phyloP scores from a whole-genome alignment of 1,284 basidiomycete genomes.

The Sparassis latifolia region DNA sequence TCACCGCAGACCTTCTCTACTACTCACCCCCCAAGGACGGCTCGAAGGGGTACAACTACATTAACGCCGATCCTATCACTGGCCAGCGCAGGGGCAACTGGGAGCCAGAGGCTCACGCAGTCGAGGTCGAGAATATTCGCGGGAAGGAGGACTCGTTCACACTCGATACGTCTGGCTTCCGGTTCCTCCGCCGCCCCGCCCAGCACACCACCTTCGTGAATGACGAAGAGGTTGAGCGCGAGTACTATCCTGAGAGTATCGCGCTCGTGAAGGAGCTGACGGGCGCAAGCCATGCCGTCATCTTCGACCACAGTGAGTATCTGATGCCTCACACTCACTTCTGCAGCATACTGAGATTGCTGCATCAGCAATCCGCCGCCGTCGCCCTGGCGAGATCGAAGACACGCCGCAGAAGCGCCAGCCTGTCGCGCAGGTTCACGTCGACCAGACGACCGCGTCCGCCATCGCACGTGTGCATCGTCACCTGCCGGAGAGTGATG shows the following conservation, averaged over 20 bases:
- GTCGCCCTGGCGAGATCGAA: constrained; percentile 32
- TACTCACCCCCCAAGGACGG: constrained; percentile 27
- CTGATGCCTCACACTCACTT: background rate
- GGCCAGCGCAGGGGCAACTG: constrained; percentile 19
- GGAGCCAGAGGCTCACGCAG: constrained; percentile 16
- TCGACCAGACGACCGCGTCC: constrained; percentile 47
- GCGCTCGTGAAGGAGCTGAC: constrained; percentile 55
- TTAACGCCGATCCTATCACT: constrained; percentile 20
- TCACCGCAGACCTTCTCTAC: constrained; percentile 23
- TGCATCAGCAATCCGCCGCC: constrained; percentile 37
- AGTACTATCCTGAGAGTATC: constrained; percentile 57
- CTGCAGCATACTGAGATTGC: background rate
- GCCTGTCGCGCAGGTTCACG: constrained; percentile 43
- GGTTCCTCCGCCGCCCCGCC: constrained; percentile 35
- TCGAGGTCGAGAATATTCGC: constrained; percentile 49
- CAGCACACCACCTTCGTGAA: constrained; percentile 38
- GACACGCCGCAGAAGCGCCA: constrained; percentile 38
- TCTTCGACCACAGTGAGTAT: constrained; percentile 60
- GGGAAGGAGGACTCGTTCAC: constrained; percentile 41
- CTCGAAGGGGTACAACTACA: constrained; percentile 22
- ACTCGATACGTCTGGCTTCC: constrained; percentile 54
- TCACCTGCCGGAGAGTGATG: constrained; percentile 45
- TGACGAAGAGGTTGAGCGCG: constrained; percentile 41
- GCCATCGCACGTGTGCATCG: constrained; percentile 43
- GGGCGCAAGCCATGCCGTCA: constrained; percentile 49